Evolutionary conservation across 2,329 filamentous ascomycete species (phyloP), one percentile per base, ranked within the genome.

Genomic region (Aspergillus sp.): DNA sequence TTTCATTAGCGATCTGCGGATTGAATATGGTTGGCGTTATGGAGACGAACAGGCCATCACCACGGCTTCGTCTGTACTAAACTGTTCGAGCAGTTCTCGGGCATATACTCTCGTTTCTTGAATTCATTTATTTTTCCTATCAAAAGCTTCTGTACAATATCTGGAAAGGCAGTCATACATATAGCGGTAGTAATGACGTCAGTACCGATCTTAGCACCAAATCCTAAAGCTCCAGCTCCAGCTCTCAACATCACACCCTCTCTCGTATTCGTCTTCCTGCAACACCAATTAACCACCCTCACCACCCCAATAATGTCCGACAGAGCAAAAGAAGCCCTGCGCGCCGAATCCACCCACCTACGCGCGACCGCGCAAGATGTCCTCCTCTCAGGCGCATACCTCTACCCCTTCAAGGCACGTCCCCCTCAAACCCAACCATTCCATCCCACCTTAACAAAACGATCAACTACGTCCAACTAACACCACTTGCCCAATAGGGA

Each of bases 321-420:
- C 57, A 81, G 76, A 69, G 74, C 87, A 68, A 85, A 82, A 70
- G 77, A 82, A 52, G 80, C 83, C 23, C 82, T 82, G 17, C 70
- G 85, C 62, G 87, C 93, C 64, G 93, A 97, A 70, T 87, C 87
- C 56, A 81, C 84, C 60, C 86, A 87, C 62, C 84, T 90, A 55
- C 85, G 80, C 64, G 75, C 75, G 15, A 79, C 92, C 39, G 81
- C 90, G 43, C 76, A 82, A 41, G 86, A 91, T 68, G 90, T 91
- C 33, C 84, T 87, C 52, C 85, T 82, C 66, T 96, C 91, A 62
- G 85, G 86, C 50, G 86, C 92, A 23, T 96, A 95, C 71, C 75
- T 96, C 62, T 97, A 96, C 75, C 93, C 93, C 24, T 82, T 97
- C 75, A 92, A 84, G 73, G 84, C 83, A 47, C 72, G 57, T 67